These are phyloP conservation scores for Xylaria sp. DNA, from an alignment of 2,329 filamentous ascomycete genomes.

Conservation along the genomic window DNA sequence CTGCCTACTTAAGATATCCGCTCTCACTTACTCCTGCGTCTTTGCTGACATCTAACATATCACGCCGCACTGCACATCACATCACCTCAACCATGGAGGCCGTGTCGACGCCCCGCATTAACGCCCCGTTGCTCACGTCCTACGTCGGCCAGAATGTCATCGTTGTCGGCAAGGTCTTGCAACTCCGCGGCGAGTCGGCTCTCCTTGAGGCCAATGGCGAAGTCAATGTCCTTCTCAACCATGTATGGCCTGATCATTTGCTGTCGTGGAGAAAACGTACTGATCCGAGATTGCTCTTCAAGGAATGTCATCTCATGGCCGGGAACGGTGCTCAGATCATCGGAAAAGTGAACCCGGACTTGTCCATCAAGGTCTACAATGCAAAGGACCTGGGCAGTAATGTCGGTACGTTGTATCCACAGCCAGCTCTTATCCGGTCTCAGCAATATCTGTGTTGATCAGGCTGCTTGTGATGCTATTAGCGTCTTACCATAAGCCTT, in stretches of 20 bases:
- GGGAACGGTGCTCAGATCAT: slow-evolving; percentile 80
- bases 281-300: slow-evolving; percentile 20
- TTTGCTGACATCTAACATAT: neutral
- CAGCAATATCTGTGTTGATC: neutral
- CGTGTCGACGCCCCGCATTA: slow-evolving; percentile 81
- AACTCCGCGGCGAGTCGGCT: slow-evolving; percentile 83
- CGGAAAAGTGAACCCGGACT: slow-evolving; percentile 80
- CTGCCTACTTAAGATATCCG: no score
- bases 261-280: neutral
- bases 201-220: slow-evolving; percentile 82
- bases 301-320: slow-evolving; percentile 77
- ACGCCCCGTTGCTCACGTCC: slow-evolving; percentile 78
- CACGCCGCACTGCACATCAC: neutral
- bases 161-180: slow-evolving; percentile 83
- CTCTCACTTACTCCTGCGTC: neutral
- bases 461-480: neutral
- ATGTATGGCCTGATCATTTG: slow-evolving; percentile 56
- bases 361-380: slow-evolving; percentile 75
- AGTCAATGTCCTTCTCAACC: slow-evolving; percentile 78
- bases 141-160: slow-evolving; percentile 82
- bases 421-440: neutral
- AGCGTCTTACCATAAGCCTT: slow-evolving; percentile 5
- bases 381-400: slow-evolving; percentile 74
- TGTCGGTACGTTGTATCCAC: slow-evolving; percentile 67
- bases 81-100: slow-evolving; percentile 70